A percentile compares a stretch with the other conserved stretches of the same genome.
phyloP scores from a whole-genome alignment of 1,139 yeast genomes.

The Sugiyamaella castrensis region DNA sequence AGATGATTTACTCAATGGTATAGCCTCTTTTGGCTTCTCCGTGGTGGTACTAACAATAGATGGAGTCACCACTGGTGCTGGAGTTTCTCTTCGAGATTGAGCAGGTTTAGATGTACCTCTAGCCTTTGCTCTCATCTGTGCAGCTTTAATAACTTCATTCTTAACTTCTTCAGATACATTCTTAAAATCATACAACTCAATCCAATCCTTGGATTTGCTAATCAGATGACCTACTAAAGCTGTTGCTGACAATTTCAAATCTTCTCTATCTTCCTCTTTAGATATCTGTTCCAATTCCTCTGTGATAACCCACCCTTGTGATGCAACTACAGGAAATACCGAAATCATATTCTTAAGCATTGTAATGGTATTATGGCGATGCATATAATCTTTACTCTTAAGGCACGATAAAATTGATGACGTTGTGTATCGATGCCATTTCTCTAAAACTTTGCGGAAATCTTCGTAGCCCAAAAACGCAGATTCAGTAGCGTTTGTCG shows the following conservation, averaged over 20 bases:
- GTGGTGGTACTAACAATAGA: no score
- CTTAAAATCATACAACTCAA: constrained; percentile 40
- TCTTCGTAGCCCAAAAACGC: constrained; percentile 38
- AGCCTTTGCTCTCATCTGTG: constrained; percentile 15
- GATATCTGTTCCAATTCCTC: constrained; percentile 49
- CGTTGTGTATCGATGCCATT: constrained; percentile 55
- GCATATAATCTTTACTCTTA: constrained; percentile 64
- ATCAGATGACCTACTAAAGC: constrained; percentile 74
- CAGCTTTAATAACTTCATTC: constrained; percentile 22
- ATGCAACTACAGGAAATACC: constrained; percentile 66
- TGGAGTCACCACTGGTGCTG: not conserved
- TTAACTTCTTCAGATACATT: constrained; percentile 25
- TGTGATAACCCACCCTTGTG: constrained; percentile 58
- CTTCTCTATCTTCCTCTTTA: constrained; percentile 65
- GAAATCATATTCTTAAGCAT: constrained; percentile 66
- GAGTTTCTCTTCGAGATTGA: not conserved
- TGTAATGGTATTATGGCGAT: constrained; percentile 76
- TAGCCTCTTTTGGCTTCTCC: no score
- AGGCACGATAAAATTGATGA: constrained; percentile 51
- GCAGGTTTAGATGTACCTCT: not conserved
- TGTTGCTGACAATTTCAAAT: constrained; percentile 72
- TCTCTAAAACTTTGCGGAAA: constrained; percentile 46
- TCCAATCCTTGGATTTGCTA: constrained; percentile 56
- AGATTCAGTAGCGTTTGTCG: constrained; percentile 22
- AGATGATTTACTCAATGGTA: no score